Evolutionary conservation across 1,284 basidiomycete species (phyloP), one percentile per base, ranked within the genome.

Genomic region (Marasmius tenuissimus): DNA sequence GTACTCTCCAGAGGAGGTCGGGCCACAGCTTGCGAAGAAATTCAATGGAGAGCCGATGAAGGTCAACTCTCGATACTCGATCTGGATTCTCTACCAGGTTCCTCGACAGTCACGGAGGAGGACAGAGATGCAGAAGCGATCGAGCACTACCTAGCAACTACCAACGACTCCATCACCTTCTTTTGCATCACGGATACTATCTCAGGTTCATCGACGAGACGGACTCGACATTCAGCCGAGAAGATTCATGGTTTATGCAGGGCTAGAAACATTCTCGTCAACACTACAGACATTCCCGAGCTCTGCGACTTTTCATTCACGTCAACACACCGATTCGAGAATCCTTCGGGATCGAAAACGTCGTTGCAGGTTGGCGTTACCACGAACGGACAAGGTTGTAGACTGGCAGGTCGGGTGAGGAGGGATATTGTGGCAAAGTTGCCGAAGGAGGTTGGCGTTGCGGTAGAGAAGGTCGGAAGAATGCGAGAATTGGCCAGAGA

Each of bases 271-370:
- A 89, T 97, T 53, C 91, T 88, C 2, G 81, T 96, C 67, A 98
- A 97, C 69, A 86, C 93, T 37, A 88, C 94, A 7, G 97, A 98
- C 75, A 87, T 90, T 69, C 93, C 94, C 1, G 79, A 85, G 9
- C 81, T 97, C 22, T 97, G 94, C 73, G 94, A 97, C 71, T 98
- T 94, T 72, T 89, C 91, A 0, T 96, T 98, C 76, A 86, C 93
- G 0, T 87, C 95, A 0, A 87, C 89, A 0, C 94, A 98, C 71
- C 91, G 96, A 4, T 95, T 98, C 69, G 72, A 82, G 3, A 78
- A 84, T 63, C 66, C 59, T 16, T 48, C 77, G 7, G 68, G 71
- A n/a, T 78, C 77, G 1, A 77, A 84, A 5, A 86, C 85, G 0
- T 78, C 91, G 1, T 79, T 98, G 0, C 95, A 98, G 70, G 76